Base-by-base conservation (phyloP, 106 monocot genomes). In the Agapanthus africanus region DNA sequence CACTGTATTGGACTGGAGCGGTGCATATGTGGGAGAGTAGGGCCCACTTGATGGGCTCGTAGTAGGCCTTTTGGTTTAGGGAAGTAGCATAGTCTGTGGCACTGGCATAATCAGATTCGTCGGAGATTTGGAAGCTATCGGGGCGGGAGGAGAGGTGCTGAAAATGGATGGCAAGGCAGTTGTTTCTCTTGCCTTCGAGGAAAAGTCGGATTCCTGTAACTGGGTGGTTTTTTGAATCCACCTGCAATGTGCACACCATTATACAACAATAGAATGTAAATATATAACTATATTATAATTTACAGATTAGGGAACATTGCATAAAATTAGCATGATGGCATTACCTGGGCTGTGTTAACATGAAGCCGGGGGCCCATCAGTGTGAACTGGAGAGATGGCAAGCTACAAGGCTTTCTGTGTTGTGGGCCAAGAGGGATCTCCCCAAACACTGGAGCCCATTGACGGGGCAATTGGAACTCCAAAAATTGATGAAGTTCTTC, bases 401-500 rank as follows among this genome's bases (percentile, higher is more conserved):
- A 79, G 30, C 51, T 49, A 31, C 76, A 59, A 32, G 73, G 67
- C 71, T 70, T 88, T 67, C 46, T 84, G 11, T 23, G 63, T 32
- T 60, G 76, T 37, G 80, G 85, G 11, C 88, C 82, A 69, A 92
- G 76, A 65, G 85, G 82, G 34, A 92, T 80, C 28, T 88, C 88
- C 33, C 80, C 75, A 73, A 79, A 91, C 26, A 68, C 61, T 54
- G 91, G 88, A 76, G 91, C 87, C 91, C 91, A 92, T 35, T 85
- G 78, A 66, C 80, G 85, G 42, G 85, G 88, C 47, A 92, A 30
- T 65, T 92, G 91, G 73, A 88, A 92, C 57, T 85, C 88, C 4
- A 92, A 33, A 74, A 92, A 88, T 11, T 80, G 80, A n/a, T 73
- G 70, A 74, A 91, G 91, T 38, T 91, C 91, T 39, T 91, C 87